Conservation (phyloP, 306 rosid species). For the Prunus davidiana region DNA sequence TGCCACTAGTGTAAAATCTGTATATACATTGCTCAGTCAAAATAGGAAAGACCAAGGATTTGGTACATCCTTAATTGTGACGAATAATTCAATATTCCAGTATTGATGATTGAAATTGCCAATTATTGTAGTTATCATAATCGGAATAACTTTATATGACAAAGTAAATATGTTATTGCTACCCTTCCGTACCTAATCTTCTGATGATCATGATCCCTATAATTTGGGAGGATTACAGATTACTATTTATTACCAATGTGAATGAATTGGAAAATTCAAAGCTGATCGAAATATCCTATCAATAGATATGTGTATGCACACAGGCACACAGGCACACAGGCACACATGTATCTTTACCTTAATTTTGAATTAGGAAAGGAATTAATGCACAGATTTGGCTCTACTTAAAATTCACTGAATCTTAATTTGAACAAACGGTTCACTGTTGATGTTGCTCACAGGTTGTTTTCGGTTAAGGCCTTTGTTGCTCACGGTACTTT, state of each 20-base stretch:
- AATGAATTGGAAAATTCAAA: background rate
- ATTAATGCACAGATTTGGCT: background rate
- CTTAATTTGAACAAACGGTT: background rate
- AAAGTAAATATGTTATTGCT: background rate
- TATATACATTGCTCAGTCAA: background rate
- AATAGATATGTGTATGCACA: background rate
- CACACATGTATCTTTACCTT: background rate
- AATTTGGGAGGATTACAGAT: background rate
- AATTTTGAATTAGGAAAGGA: background rate
- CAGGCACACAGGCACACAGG: background rate
- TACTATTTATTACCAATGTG: background rate
- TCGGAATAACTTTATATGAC: background rate
- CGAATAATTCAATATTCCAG: background rate
- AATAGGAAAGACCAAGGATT: background rate
- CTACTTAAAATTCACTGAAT: background rate
- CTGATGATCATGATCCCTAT: background rate
- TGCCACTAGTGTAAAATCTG: background rate
- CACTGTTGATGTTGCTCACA: background rate
- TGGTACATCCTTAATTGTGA: background rate
- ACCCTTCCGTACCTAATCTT: background rate
- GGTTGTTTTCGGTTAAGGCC: background rate
- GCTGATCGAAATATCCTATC: background rate
- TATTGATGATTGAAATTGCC: background rate
- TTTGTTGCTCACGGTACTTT: background rate
- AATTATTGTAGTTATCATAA: background rate